These are phyloP conservation scores for Fraxinus dipetala DNA, from an alignment of 305 asterid genomes.

Conservation along the genomic window DNA sequence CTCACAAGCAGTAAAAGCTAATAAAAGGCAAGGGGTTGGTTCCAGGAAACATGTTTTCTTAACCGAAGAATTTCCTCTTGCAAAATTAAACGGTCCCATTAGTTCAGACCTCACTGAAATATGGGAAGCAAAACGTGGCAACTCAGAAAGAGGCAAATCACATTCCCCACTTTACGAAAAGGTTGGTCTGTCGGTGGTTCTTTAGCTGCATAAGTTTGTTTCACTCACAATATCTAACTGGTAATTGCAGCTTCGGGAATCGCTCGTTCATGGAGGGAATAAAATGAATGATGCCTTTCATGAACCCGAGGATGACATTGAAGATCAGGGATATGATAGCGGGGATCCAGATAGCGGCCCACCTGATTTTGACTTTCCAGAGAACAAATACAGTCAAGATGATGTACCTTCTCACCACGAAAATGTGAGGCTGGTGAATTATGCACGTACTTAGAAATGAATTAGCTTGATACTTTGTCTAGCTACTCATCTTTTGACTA, in stretches of 20 bases:
- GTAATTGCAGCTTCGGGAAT: slow-evolving; percentile 73
- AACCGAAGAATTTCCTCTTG: slow-evolving; percentile 65
- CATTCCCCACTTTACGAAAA: slow-evolving; percentile 59
- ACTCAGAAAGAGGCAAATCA: slow-evolving; percentile 33
- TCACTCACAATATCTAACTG: slow-evolving; percentile 20
- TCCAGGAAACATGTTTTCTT: slow-evolving; percentile 40
- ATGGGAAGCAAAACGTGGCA: slow-evolving; percentile 60
- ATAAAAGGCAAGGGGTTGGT: slow-evolving; percentile 36
- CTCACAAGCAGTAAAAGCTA: slow-evolving; percentile 57
- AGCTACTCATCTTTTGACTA: slow-evolving; percentile 19
- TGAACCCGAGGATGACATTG: slow-evolving; percentile 34
- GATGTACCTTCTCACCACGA: slow-evolving; percentile 41
- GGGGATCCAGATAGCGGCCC: slow-evolving; percentile 58
- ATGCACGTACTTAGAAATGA: slow-evolving; percentile 7
- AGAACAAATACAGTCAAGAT: slow-evolving; percentile 34
- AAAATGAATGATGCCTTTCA: slow-evolving; percentile 33
- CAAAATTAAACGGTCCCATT: slow-evolving; percentile 61
- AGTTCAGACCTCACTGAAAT: slow-evolving; percentile 51
- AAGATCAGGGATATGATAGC: slow-evolving; percentile 54
- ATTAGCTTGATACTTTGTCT: neutral
- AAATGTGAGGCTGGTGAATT: slow-evolving; percentile 37
- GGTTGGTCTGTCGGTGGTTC: slow-evolving; percentile 42
- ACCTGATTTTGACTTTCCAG: slow-evolving; percentile 64
- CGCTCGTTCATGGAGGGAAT: slow-evolving; percentile 50
- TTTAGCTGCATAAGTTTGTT: slow-evolving; percentile 18